phyloP scores from a whole-genome alignment of 768 basidiomycete genomes.

The Tricholoma sp. region DNA sequence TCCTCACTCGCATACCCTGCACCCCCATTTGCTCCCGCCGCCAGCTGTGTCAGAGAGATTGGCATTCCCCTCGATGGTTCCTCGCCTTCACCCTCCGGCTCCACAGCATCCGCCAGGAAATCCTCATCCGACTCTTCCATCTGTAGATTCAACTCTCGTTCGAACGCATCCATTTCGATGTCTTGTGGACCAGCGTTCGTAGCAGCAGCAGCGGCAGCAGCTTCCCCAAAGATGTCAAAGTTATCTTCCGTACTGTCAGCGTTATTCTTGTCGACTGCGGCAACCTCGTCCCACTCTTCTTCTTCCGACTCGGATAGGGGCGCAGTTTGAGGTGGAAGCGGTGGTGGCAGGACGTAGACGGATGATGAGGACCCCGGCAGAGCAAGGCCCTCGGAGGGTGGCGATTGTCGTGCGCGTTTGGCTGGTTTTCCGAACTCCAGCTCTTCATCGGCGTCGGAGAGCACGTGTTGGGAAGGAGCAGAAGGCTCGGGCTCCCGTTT shows the following conservation, averaged over 20 bases:
- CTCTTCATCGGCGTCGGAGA: conserved; percentile 39
- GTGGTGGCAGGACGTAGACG: conserved; percentile 22
- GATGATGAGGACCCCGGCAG: conserved; percentile 30
- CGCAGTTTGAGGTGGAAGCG: conserved; percentile 11
- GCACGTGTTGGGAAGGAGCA: conserved; percentile 2
- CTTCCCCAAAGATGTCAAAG: conserved; percentile 25
- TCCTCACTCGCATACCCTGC: conserved; percentile 34
- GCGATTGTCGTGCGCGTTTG: conserved; percentile 29
- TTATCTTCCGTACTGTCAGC: conserved; percentile 21
- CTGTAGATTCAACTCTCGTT: conserved; percentile 32
- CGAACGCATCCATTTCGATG: conserved; percentile 35
- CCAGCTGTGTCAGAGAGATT: conserved; percentile 15
- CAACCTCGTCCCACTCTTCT: conserved; percentile 50
- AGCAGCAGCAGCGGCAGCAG: conserved; percentile 12
- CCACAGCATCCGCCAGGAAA: conserved; percentile 38
- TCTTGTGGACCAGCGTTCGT: conserved; percentile 24
- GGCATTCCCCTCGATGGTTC: conserved; percentile 10
- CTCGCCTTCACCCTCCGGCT: conserved; percentile 8
- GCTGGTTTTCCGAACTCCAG: conserved; percentile 46
- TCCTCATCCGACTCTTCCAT: conserved; percentile 46
- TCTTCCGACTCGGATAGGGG: conserved; percentile 28
- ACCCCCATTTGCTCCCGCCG: conserved; percentile 13
- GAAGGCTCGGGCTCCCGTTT: conserved; percentile 23
- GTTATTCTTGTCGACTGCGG: conserved; percentile 11
- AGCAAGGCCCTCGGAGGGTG: conserved; percentile 29